Conservation (phyloP, 306 rosid genomes). For the Morella rubra region DNA sequence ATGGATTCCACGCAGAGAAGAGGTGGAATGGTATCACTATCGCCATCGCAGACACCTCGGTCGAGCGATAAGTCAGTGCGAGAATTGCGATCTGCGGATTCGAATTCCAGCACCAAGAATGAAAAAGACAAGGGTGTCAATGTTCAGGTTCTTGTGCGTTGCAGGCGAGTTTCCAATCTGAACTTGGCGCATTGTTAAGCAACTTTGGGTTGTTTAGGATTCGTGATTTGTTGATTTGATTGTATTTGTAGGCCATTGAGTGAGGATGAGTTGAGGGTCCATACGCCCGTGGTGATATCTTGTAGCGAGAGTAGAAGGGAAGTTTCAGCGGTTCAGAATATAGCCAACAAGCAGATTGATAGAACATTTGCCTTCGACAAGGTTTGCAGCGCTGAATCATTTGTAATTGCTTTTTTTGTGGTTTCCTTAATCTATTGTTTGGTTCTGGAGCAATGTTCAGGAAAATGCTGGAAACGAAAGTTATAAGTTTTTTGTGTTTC, state of each 20-base stretch:
- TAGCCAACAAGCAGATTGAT: slow-evolving; percentile 99
- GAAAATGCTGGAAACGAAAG: not conserved
- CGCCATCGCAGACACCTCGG: slow-evolving; percentile 94
- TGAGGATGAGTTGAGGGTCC: slow-evolving; percentile 81
- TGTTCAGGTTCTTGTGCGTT: slow-evolving; percentile 95
- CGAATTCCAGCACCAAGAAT: slow-evolving; percentile 66
- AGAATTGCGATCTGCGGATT: slow-evolving; percentile 98
- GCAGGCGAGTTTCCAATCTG: slow-evolving; percentile 65
- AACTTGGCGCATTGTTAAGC: slow-evolving; percentile 13
- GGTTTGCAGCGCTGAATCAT: slow-evolving; percentile 38
- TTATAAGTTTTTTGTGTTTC: not conserved
- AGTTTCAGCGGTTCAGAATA: slow-evolving; percentile 81
- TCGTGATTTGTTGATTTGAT: slow-evolving; percentile 23
- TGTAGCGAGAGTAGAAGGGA: slow-evolving; percentile 81
- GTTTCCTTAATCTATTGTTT: not conserved
- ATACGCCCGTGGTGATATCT: slow-evolving; percentile 92
- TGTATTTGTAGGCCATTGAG: slow-evolving; percentile 76
- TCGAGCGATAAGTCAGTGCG: slow-evolving; percentile 74
- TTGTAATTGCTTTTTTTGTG: not conserved
- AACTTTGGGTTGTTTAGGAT: slow-evolving; percentile 17
- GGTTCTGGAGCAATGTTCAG: not conserved
- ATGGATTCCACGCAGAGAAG: slow-evolving; percentile 79
- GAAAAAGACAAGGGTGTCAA: slow-evolving; percentile 97
- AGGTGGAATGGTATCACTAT: slow-evolving; percentile 76
- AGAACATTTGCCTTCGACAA: slow-evolving; percentile 89